Evolutionary conservation across 2,329 filamentous ascomycete species (phyloP).

Genomic region (Venturia nashicola): DNA sequence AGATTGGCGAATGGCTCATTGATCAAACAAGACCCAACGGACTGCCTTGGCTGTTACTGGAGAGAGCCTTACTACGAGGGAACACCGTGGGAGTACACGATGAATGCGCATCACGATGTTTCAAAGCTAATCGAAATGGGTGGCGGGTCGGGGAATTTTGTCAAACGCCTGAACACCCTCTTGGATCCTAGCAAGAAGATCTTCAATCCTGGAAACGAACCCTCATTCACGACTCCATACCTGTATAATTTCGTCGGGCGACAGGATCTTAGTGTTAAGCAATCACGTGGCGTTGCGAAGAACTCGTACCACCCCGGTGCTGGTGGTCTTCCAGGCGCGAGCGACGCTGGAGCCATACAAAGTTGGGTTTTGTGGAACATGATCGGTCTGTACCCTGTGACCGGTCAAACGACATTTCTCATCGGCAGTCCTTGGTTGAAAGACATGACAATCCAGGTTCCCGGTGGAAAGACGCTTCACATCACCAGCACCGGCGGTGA

Average conservation of each 20-base stretch:
- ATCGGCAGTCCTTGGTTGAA: slow-evolving; percentile 34
- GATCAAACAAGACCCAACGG: slow-evolving; percentile 34
- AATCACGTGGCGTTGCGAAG: slow-evolving; percentile 47
- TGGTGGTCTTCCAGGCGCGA: slow-evolving; percentile 54
- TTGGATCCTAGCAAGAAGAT: slow-evolving; percentile 45
- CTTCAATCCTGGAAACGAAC: slow-evolving; percentile 58
- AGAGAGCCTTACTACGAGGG: slow-evolving; percentile 48
- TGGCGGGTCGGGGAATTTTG: slow-evolving; percentile 45
- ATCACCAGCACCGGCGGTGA: slow-evolving; percentile 42
- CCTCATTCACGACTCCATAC: slow-evolving; percentile 54
- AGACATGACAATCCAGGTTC: slow-evolving; percentile 47
- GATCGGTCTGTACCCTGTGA: slow-evolving; percentile 55
- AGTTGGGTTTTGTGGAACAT: slow-evolving; percentile 42
- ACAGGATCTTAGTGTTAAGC: slow-evolving; percentile 48
- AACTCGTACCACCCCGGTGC: slow-evolving; percentile 44
- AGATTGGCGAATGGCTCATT: slow-evolving; percentile 39
- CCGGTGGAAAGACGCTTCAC: slow-evolving; percentile 38
- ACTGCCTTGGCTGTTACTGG: slow-evolving; percentile 56
- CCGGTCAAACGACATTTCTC: slow-evolving; percentile 55
- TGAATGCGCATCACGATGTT: slow-evolving; percentile 58
- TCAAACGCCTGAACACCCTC: slow-evolving; percentile 46
- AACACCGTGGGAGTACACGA: slow-evolving; percentile 52
- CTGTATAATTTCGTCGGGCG: slow-evolving; percentile 55
- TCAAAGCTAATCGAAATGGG: slow-evolving; percentile 38
- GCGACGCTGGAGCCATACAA: slow-evolving; percentile 62